Evolutionary conservation across 23 red algal species (phyloP), one percentile per base, ranked within the genome.

Genomic region (Pyropia haitanensis): DNA sequence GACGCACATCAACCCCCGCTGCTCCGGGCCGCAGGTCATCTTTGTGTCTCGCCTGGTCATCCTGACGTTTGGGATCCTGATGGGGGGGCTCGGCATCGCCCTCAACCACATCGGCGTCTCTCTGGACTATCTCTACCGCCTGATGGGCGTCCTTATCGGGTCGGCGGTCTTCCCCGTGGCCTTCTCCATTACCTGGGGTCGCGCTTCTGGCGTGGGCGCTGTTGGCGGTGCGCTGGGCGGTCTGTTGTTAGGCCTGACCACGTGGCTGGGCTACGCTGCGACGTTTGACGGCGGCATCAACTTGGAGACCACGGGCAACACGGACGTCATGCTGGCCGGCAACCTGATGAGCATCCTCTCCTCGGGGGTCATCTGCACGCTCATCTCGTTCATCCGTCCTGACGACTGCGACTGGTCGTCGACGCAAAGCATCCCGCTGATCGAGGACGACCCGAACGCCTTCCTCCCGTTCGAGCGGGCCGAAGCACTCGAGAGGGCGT

Each of bases 381-480:
- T 84, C 2, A n/a, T 78, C 21, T 73, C 64, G 14, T 60, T 93
- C 19, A 20, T 72, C 30, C 64, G 57, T 12, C 77, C 88, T 0
- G 79, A 80, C 39, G 74, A 93, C 49, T 93, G 79, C 48, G 74
- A 83, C 62, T 93, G 88, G 88, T 70, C 70, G 25, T 67, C 72
- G 6, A 93, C 81, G 29, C 68, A 72, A 17, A 62, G 68, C 39
- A 89, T 89, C 53, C 63, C 84, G 1, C 63, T 89, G 20, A 89
- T 89, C 33, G 84, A 89, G 58, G 84, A 89, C 62, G 84, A 89
- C 34, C 84, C 84, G 7, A 89, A 89, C 56, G 72, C 84, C 22
- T 72, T 70, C 53, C 72, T 89, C 21, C 50, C 84, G 4, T 81
- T 80, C 53, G 84, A 80, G 51, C 63, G 71, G 34, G 74, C 76